Evolutionary conservation across 2,329 filamentous ascomycete genomes (phyloP).

Genomic region (Pseudocercospora macadamiae): DNA sequence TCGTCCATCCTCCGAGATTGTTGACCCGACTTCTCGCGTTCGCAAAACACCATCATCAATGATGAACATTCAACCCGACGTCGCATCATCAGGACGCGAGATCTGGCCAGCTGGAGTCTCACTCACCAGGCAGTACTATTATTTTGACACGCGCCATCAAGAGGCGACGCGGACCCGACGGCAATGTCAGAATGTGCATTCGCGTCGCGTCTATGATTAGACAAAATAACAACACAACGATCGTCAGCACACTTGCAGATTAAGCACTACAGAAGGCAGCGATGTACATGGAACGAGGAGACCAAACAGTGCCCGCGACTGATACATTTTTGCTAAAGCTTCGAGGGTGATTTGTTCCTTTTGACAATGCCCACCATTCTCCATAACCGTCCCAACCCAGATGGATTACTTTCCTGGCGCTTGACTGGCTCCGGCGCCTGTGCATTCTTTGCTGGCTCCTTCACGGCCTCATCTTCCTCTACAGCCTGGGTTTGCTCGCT

Average conservation of each 20-base stretch:
- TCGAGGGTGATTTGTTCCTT: constrained; percentile 9
- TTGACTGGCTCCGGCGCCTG: background rate
- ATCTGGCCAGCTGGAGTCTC: too few relatives aligned
- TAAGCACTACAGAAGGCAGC: too few relatives aligned
- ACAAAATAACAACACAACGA: background rate
- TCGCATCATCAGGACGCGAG: too few relatives aligned
- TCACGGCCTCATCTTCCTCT: constrained; percentile 1
- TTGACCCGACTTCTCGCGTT: too few relatives aligned
- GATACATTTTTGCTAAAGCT: constrained; percentile 5
- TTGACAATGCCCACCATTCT: constrained; percentile 15
- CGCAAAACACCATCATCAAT: too few relatives aligned
- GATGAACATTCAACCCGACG: too few relatives aligned
- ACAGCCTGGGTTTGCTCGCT: constrained; percentile 21
- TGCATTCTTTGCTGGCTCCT: background rate
- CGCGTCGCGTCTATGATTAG: too few relatives aligned
- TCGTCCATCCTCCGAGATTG: too few relatives aligned
- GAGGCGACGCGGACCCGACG: too few relatives aligned
- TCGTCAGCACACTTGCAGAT: background rate
- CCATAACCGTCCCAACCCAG: constrained; percentile 10
- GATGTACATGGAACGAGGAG: background rate
- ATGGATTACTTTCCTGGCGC: background rate
- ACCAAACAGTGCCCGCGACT: background rate
- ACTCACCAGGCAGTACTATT: too few relatives aligned
- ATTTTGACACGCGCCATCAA: too few relatives aligned
- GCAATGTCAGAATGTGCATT: too few relatives aligned